Base-by-base conservation (phyloP, 495 filamentous ascomycete species). In the Parathielavia hyrcaniae region DNA sequence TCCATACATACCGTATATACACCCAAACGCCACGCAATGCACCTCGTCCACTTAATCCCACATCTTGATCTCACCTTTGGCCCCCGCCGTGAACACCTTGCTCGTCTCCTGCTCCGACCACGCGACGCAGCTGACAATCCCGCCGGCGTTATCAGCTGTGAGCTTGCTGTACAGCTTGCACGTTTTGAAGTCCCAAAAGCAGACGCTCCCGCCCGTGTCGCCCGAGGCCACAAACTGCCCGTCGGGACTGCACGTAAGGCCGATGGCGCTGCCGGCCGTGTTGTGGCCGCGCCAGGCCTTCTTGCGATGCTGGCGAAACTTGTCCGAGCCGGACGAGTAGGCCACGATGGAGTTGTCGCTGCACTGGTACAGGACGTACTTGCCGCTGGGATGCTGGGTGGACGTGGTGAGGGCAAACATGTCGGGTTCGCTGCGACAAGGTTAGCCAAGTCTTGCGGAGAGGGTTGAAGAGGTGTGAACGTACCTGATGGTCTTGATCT, bases 141-240 rank as follows among this genome's bases (percentile, higher is more conserved):
- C 84, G 45, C 88, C 86, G 53, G 85, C 82, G 34, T 53, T 54
- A 48, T 71, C 69, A 3, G 89, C 91, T 71, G 86, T 77, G 53
- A 98, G 82, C 82, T 97, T 97, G 72, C 93, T 88, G 71, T 87
- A 96, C 89, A 98, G 89, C 74, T 96, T 97, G 65, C 91, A 90
- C 39, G 90, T 96, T 83, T 97, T 98, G 84, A 89, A 97, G 71
- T 97, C 92, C 91, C 91, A 98, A 75, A 96, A 96, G 71, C 89
- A 96, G 45, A 92, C 84, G 64, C 81, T 96, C 22, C 93, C 93
- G 40, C 79, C 90, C 40, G 79, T 86, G 69, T 97, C 95, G 54
- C 93, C 93, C 36, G 80, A 86, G 13, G 79, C 83, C 50, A 97
- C 77, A 67, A 96, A 90, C 66, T 91, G 87, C 4, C 93, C 93